These are phyloP conservation scores for Ecytonucleospora hepatopenaei DNA, from an alignment of 371 early-diverging fungal genomes.

Conservation along the genomic window DNA sequence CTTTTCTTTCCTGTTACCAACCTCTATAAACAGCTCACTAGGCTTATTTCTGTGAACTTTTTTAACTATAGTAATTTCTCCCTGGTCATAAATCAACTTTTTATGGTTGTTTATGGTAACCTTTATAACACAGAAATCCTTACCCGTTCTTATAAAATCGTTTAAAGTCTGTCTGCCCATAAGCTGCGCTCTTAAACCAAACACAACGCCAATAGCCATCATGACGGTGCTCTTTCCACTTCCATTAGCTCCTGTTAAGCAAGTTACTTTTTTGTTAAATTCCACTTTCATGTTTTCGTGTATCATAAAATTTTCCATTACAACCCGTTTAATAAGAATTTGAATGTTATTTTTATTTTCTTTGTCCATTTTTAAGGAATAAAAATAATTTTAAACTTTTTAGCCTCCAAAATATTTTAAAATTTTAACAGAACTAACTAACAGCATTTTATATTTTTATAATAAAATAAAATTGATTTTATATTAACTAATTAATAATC, in stretches of 20 bases:
- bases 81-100: slow-evolving; percentile 25
- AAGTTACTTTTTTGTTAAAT: slow-evolving; percentile 49
- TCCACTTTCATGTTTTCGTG: slow-evolving; percentile 48
- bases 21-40: neutral
- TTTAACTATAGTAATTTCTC: slow-evolving; percentile 47
- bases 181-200: slow-evolving; percentile 48
- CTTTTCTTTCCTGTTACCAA: neutral
- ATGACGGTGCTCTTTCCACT: slow-evolving; percentile 57
- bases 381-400: no score
- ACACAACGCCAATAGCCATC: slow-evolving; percentile 54
- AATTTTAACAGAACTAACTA: neutral
- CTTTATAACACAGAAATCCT: slow-evolving; percentile 27
- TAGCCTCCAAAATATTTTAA: neutral
- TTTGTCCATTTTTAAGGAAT: neutral
- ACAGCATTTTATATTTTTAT: neutral
- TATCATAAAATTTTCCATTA: slow-evolving; percentile 57
- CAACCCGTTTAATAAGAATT: slow-evolving; percentile 34
- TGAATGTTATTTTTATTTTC: neutral
- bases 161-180: slow-evolving; percentile 48
- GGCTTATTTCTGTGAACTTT: slow-evolving; percentile 15
- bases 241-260: slow-evolving; percentile 55
- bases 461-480: no score
- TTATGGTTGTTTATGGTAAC: slow-evolving; percentile 29
- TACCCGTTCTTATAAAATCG: slow-evolving; percentile 49
- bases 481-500: no score